phyloP scores from a whole-genome alignment of 257 asterid species.

The Pogostemon cablin region DNA sequence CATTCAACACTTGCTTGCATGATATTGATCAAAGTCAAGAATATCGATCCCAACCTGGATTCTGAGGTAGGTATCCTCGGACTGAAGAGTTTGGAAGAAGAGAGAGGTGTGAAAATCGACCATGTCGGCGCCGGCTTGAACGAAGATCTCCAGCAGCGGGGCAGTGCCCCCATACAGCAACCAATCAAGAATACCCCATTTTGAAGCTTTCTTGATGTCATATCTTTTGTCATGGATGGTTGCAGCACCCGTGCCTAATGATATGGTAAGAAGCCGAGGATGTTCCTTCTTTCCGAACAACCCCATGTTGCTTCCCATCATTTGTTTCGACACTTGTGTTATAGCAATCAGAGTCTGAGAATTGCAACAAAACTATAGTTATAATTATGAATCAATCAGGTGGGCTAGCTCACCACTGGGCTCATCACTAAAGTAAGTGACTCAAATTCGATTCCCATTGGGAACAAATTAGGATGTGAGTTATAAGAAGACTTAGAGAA shows the following conservation, averaged over 20 bases:
- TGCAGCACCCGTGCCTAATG: conserved; percentile 59
- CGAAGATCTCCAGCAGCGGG: conserved; percentile 54
- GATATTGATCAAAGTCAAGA: no score
- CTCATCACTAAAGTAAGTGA: no score
- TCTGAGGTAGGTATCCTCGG: conserved; percentile 50
- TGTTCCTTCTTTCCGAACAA: conserved; percentile 30
- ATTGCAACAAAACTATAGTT: not conserved
- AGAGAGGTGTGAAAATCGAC: conserved; percentile 57
- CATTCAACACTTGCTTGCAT: no score
- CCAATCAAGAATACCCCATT: conserved; percentile 67
- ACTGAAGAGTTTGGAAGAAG: conserved; percentile 45
- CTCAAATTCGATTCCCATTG: no score
- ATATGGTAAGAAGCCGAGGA: conserved; percentile 47
- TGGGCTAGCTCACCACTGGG: no score
- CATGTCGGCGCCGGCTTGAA: conserved; percentile 56
- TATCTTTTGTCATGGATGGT: conserved; percentile 41
- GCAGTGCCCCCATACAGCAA: conserved; percentile 40
- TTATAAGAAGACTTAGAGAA: no score
- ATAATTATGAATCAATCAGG: not conserved
- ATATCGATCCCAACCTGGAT: conserved; percentile 45
- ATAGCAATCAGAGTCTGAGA: conserved; percentile 27
- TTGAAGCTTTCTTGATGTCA: conserved; percentile 39
- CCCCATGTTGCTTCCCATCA: conserved; percentile 45
- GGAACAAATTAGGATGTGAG: no score
- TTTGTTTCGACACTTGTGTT: conserved; percentile 50